Conservation (phyloP, 306 rosid species). For the Cucurbita argyrosperma region DNA sequence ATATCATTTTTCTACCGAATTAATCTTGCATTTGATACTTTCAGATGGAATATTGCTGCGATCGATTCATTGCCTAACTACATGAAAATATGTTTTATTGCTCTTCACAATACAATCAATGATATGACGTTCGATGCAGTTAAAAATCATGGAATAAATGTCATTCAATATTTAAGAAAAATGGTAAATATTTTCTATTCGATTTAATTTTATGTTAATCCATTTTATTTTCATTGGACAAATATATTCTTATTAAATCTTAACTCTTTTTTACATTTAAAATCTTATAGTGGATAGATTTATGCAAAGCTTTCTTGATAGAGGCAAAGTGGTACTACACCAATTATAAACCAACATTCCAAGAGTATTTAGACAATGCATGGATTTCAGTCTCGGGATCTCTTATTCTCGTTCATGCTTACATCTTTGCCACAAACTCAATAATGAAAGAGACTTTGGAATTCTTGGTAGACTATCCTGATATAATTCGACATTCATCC, state of each 20-base stretch:
- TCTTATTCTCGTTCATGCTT: not conserved
- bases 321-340: slow-evolving; percentile 20
- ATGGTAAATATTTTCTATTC: not conserved
- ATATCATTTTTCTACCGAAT: too few species aligned
- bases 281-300: slow-evolving; percentile 12
- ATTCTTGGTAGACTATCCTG: not conserved
- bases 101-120: slow-evolving; percentile 5
- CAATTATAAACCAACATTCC: slow-evolving; percentile 8
- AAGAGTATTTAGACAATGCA: slow-evolving; percentile 18
- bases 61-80: slow-evolving; percentile 8
- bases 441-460: slow-evolving; percentile 1
- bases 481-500: not conserved
- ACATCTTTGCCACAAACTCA: not conserved
- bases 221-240: too few species aligned
- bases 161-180: not conserved
- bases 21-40: not conserved
- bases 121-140: not conserved
- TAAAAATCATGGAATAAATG: not conserved
- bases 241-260: not conserved
- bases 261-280: not conserved
- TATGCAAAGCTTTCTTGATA: slow-evolving; percentile 2
- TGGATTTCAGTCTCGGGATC: slow-evolving; percentile 13
- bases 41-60: slow-evolving; percentile 5
- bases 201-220: not conserved
- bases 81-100: slow-evolving; percentile 11